phyloP scores from a whole-genome alignment of 768 basidiomycete genomes.

The Tulasnella calospora region DNA sequence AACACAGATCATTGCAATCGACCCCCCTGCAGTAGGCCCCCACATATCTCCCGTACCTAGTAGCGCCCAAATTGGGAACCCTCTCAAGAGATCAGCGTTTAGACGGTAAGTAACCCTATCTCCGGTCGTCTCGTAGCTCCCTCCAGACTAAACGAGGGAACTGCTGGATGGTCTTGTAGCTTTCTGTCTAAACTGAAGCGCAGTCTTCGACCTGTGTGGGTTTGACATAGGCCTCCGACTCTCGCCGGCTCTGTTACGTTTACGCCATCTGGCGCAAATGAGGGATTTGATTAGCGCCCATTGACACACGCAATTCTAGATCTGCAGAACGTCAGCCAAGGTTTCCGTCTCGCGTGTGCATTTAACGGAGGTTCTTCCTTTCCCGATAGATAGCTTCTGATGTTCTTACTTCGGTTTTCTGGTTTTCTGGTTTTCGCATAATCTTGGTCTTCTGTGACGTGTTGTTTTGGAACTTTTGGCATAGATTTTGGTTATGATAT shows the following conservation, averaged over 20 bases:
- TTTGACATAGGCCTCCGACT: neutral
- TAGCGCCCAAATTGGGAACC: neutral
- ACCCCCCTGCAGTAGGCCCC: neutral
- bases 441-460: too few species aligned
- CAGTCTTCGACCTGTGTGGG: neutral
- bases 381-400: neutral
- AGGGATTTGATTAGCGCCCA: neutral
- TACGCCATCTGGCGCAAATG: neutral
- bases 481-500: too few species aligned
- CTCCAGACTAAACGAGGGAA: neutral
- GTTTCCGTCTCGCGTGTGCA: neutral
- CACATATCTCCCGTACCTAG: neutral
- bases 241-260: neutral
- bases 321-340: neutral
- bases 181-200: neutral
- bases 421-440: too few species aligned
- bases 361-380: neutral
- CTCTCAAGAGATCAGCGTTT: neutral
- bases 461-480: too few species aligned
- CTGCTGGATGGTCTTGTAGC: neutral
- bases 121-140: neutral
- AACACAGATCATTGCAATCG: neutral
- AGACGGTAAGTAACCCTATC: neutral
- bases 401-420: neutral
- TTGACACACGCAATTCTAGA: neutral